Evolutionary conservation across 2,329 filamentous ascomycete genomes (phyloP).

Genomic region (Ophiostoma australiae): DNA sequence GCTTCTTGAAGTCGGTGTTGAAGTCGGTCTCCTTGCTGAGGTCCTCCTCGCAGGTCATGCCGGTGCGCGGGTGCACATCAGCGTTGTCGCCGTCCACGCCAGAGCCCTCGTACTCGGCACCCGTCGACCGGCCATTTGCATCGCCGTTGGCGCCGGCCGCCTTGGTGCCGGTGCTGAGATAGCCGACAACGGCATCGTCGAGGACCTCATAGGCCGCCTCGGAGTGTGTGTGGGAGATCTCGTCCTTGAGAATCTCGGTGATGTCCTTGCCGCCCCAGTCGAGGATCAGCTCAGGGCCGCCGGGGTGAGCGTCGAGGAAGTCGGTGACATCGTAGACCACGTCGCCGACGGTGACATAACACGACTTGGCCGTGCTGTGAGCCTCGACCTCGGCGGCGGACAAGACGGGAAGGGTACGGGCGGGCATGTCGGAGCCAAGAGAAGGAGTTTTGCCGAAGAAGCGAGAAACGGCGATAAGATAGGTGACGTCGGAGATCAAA

Average conservation of each 20-base stretch:
- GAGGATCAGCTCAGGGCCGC: slow-evolving; percentile 79
- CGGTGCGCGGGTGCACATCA: slow-evolving; percentile 60
- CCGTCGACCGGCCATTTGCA: slow-evolving; percentile 40
- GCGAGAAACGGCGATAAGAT: background rate
- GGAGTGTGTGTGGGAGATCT: slow-evolving; percentile 76
- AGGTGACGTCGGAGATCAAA: background rate
- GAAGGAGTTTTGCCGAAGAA: background rate
- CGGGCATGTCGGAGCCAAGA: background rate
- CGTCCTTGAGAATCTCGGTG: slow-evolving; percentile 73
- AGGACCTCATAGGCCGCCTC: slow-evolving; percentile 95
- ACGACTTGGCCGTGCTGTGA: slow-evolving; percentile 75
- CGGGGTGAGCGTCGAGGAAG: slow-evolving; percentile 86
- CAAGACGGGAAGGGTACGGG: slow-evolving; percentile 69
- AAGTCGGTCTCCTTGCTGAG: slow-evolving; percentile 79
- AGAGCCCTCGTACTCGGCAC: slow-evolving; percentile 15
- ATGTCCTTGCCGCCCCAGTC: slow-evolving; percentile 89
- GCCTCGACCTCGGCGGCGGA: slow-evolving; percentile 72
- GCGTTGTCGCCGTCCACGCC: slow-evolving; percentile 29
- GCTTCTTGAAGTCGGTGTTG: slow-evolving; percentile 69
- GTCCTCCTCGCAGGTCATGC: slow-evolving; percentile 85
- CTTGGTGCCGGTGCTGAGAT: slow-evolving; percentile 61
- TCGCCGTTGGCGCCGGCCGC: slow-evolving; percentile 38
- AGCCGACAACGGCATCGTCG: slow-evolving; percentile 79
- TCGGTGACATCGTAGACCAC: slow-evolving; percentile 95
- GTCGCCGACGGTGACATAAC: slow-evolving; percentile 83